Evolutionary conservation across 164 flowering plant species (phyloP).

Genomic region (Paratinospora sagittata): DNA sequence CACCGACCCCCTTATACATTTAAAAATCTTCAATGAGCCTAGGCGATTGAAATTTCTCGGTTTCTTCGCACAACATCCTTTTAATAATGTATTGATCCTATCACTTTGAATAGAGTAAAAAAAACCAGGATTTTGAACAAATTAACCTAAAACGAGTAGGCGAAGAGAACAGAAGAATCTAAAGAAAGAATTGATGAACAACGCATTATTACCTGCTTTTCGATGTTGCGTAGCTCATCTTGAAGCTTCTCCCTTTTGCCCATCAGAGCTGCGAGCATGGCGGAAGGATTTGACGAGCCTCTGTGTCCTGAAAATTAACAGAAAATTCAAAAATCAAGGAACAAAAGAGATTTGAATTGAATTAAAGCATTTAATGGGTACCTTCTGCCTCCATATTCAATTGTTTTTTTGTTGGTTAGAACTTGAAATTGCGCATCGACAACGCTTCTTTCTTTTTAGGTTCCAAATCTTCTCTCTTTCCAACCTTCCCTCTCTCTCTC

Average conservation of each 20-base stretch:
- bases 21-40: too few species aligned
- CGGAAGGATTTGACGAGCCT: constrained; percentile 53
- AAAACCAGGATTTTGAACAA: background rate
- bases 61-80: background rate
- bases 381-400: constrained; percentile 44
- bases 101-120: background rate
- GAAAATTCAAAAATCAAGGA: background rate
- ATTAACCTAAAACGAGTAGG: background rate
- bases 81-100: background rate
- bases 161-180: background rate
- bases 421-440: background rate
- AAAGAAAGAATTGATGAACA: background rate
- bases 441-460: too few species aligned
- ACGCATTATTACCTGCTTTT: constrained; percentile 54
- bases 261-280: constrained; percentile 57
- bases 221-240: constrained; percentile 77
- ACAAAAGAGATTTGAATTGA: background rate
- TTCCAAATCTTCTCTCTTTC: background rate
- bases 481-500: too few species aligned
- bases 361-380: constrained; percentile 12
- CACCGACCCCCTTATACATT: background rate
- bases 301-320: constrained; percentile 50
- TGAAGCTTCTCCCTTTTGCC: constrained; percentile 75
- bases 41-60: background rate
- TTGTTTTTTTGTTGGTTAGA: constrained; percentile 7